Conservation (phyloP, 108 stramenopile genomes). For the Nitzschia palea region DNA sequence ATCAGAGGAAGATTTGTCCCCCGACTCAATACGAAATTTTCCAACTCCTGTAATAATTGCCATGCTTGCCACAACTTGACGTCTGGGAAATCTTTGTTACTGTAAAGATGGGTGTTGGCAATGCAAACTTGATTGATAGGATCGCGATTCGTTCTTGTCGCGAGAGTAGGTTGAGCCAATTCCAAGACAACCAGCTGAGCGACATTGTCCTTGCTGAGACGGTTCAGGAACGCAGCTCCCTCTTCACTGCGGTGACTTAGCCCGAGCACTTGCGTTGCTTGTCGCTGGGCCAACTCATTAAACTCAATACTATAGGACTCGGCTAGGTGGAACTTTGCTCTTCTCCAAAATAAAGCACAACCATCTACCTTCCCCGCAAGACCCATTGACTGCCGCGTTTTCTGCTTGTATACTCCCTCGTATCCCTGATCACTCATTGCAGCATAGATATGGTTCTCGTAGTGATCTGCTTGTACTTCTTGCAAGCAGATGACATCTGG, state of each 20-base stretch:
- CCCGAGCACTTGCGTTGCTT: conserved; percentile 85
- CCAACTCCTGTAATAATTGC: conserved; percentile 92
- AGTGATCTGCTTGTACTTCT: conserved; percentile 98
- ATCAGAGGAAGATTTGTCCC: conserved; percentile 86
- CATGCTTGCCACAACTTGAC: conserved; percentile 98
- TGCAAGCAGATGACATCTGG: conserved; percentile 98
- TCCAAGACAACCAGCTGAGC: conserved; percentile 96
- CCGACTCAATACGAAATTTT: conserved; percentile 85
- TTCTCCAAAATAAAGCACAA: conserved; percentile 98
- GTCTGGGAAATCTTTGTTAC: conserved; percentile 96
- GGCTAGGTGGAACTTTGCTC: conserved; percentile 87
- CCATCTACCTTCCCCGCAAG: conserved; percentile 96
- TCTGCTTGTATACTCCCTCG: conserved; percentile 97
- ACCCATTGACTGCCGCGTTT: conserved; percentile 95
- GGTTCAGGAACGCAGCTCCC: conserved; percentile 81
- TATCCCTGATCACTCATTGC: conserved; percentile 89
- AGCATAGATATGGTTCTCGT: conserved; percentile 88
- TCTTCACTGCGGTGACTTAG: conserved; percentile 85
- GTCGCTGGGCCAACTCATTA: conserved; percentile 92
- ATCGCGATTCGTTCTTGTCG: conserved; percentile 59
- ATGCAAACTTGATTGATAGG: conserved; percentile 91
- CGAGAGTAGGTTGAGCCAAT: conserved; percentile 71
- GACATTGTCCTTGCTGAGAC: conserved; percentile 96
- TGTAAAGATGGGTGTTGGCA: conserved; percentile 98
- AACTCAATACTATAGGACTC: conserved; percentile 98